Percentiles rank a stretch among this genome's conserved stretches.
Evolutionary conservation across 306 rosid genomes (phyloP).

Genomic region (Fragaria iinumae): DNA sequence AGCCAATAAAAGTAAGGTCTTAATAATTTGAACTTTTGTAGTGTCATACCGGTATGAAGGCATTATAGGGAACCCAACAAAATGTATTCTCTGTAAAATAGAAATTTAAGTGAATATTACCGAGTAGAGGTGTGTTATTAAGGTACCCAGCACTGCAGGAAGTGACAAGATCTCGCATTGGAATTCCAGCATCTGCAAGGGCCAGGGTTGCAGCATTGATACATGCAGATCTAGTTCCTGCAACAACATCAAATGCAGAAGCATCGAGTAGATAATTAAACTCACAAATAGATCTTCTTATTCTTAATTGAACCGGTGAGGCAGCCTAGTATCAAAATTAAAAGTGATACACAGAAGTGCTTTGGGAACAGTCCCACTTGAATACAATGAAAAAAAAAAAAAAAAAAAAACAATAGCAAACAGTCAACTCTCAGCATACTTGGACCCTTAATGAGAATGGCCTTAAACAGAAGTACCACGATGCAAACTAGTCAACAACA

Average conservation of each 20-base stretch:
- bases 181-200: conserved; percentile 94
- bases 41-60: background rate
- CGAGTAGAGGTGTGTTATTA: conserved; percentile 77
- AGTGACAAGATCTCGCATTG: conserved; percentile 90
- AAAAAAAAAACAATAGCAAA: background rate
- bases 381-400: background rate
- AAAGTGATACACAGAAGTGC: background rate
- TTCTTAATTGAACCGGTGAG: background rate
- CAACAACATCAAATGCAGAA: background rate
- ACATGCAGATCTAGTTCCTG: conserved; percentile 95
- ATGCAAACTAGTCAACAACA: background rate
- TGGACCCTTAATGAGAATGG: background rate
- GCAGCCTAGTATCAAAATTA: background rate
- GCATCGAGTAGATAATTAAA: background rate
- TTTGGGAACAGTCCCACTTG: background rate
- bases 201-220: conserved; percentile 96
- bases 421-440: background rate
- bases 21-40: background rate
- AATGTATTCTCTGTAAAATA: background rate
- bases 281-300: conserved; percentile 20
- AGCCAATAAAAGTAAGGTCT: conserved; percentile 23
- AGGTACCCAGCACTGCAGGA: conserved; percentile 95
- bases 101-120: conserved; percentile 32
- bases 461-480: background rate
- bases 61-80: background rate